These are phyloP conservation scores for Saturnispora halmiae DNA, from an alignment of 805 yeast species.

Conservation along the genomic window DNA sequence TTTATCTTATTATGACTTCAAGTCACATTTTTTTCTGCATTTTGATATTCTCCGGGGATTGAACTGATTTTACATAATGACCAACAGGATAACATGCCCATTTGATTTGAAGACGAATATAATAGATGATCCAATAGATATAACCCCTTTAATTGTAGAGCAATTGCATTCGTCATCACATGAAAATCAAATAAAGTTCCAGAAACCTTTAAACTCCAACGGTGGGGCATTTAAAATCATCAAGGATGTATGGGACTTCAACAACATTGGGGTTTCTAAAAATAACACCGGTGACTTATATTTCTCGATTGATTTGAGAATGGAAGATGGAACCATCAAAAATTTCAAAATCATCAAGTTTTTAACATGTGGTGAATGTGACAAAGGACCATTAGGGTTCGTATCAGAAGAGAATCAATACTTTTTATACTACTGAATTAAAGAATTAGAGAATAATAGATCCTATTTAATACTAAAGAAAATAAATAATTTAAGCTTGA, in stretches of 20 bases:
- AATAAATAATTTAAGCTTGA: constrained; percentile 13
- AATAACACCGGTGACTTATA: no score
- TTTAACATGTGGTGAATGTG: constrained; percentile 68
- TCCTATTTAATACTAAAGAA: not conserved
- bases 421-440: not conserved
- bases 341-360: constrained; percentile 38
- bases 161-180: no score
- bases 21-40: no score
- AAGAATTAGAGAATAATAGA: not conserved
- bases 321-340: constrained; percentile 16
- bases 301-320: no score
- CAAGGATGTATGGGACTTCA: constrained; percentile 68
- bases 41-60: no score
- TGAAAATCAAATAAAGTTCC: not conserved
- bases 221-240: constrained; percentile 23
- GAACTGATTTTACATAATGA: no score
- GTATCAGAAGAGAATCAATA: constrained; percentile 31
- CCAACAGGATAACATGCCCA: constrained; percentile 13
- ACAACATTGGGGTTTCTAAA: constrained; percentile 66
- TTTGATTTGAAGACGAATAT: constrained; percentile 14
- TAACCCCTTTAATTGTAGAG: no score
- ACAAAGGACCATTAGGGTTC: constrained; percentile 68
- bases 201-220: not conserved
- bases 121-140: no score
- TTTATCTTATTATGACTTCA: no score